phyloP scores from a whole-genome alignment of 148 eudicot genomes.

The Vaccinium corymbosum region DNA sequence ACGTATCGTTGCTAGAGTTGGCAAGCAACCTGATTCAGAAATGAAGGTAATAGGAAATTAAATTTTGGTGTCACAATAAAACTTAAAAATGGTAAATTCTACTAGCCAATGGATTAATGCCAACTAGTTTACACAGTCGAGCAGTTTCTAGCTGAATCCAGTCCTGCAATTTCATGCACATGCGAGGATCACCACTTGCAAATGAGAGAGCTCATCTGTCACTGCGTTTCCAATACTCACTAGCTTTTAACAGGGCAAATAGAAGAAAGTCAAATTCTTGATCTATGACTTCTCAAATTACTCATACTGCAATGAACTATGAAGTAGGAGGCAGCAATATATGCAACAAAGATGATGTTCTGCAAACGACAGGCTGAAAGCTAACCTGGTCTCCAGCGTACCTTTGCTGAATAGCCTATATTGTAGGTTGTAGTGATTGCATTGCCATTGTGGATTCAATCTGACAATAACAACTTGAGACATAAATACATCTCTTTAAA shows the following conservation, averaged over 20 bases:
- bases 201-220: neutral
- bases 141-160: slow-evolving; percentile 86
- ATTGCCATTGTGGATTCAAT: slow-evolving; percentile 92
- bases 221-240: neutral
- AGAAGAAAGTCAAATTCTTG: neutral
- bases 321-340: neutral
- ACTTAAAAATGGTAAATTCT: neutral
- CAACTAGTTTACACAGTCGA: slow-evolving; percentile 81
- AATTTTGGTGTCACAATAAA: neutral
- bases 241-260: neutral
- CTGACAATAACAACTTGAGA: slow-evolving; percentile 27
- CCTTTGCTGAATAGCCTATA: slow-evolving; percentile 87
- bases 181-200: neutral
- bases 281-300: neutral
- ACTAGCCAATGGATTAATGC: slow-evolving; percentile 94
- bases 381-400: slow-evolving; percentile 96
- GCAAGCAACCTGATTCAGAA: slow-evolving; percentile 67
- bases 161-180: slow-evolving; percentile 55
- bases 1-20: slow-evolving; percentile 91
- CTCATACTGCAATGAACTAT: neutral
- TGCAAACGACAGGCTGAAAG: slow-evolving; percentile 7
- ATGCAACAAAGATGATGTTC: neutral
- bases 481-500: neutral
- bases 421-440: slow-evolving; percentile 91
- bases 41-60: neutral